Conservation (phyloP, 2,329 filamentous ascomycete genomes). For the Hymenoscyphus albidus region DNA sequence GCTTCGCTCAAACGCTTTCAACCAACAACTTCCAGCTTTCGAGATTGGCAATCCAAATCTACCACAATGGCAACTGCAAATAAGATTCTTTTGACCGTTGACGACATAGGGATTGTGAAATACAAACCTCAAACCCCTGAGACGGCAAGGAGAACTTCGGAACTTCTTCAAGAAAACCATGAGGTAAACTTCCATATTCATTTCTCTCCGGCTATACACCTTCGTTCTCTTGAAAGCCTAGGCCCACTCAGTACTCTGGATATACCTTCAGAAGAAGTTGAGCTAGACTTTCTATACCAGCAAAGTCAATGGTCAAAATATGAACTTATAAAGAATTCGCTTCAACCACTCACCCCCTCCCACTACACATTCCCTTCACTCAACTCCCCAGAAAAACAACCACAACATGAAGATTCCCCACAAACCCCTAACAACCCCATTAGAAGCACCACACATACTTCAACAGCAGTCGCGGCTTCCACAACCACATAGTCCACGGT, state of each 20-base stretch:
- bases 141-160: slow-evolving; percentile 58
- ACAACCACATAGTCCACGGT: slow-evolving; percentile 81
- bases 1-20: not conserved
- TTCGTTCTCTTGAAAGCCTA: too few species aligned
- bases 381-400: too few species aligned
- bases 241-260: too few species aligned
- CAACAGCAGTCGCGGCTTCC: slow-evolving; percentile 65
- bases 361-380: too few species aligned
- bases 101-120: slow-evolving; percentile 49
- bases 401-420: too few species aligned
- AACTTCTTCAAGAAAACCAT: slow-evolving; percentile 74
- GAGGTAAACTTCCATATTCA: slow-evolving; percentile 40
- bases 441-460: slow-evolving; percentile 73
- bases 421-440: slow-evolving; percentile 7
- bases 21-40: slow-evolving; percentile 15
- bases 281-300: too few species aligned
- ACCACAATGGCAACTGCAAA: slow-evolving; percentile 32
- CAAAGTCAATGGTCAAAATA: too few species aligned
- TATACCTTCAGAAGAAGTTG: too few species aligned
- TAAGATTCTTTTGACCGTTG: slow-evolving; percentile 45
- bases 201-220: too few species aligned
- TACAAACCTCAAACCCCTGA: slow-evolving; percentile 49
- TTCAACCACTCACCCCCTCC: too few species aligned
- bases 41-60: slow-evolving; percentile 12
- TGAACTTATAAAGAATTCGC: too few species aligned